These are phyloP conservation scores for Ophiostoma triangulosporum DNA, from an alignment of 2,329 filamentous ascomycete genomes.

Conservation along the genomic window DNA sequence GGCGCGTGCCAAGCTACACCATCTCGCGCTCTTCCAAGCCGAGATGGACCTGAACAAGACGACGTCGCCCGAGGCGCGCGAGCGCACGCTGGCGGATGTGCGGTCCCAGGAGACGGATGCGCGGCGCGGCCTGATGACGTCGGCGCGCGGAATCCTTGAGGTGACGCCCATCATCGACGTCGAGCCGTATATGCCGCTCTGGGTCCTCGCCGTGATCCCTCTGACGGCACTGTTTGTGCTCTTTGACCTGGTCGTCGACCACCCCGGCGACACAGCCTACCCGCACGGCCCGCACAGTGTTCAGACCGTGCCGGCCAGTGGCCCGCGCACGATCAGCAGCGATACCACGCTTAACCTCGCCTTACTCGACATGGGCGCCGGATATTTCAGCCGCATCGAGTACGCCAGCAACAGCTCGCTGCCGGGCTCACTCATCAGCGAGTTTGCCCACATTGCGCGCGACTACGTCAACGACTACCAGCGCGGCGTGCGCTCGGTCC, in stretches of 20 bases:
- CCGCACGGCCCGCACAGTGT: not conserved
- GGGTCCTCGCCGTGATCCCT: conserved; percentile 23
- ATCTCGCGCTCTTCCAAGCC: not conserved
- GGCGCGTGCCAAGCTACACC: conserved; percentile 16
- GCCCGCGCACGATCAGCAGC: not conserved
- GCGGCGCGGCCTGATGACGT: not conserved
- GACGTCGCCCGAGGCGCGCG: not conserved
- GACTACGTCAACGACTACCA: conserved; percentile 19
- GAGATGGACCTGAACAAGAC: not conserved
- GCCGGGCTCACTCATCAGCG: conserved; percentile 23
- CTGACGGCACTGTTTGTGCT: conserved; percentile 26
- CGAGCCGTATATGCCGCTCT: conserved; percentile 19
- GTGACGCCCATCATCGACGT: conserved; percentile 19
- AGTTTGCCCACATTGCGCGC: conserved; percentile 28
- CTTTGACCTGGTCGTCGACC: conserved; percentile 28
- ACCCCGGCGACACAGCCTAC: conserved; percentile 19
- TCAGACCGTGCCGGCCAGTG: too few species aligned
- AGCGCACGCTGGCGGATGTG: not conserved
- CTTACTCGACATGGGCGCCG: conserved; percentile 27
- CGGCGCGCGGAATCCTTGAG: conserved; percentile 17
- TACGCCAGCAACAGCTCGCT: conserved; percentile 22
- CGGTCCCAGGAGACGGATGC: not conserved
- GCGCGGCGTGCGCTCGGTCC: conserved; percentile 6
- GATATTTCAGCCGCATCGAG: conserved; percentile 30
- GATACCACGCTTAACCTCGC: conserved; percentile 25